Percentiles rank a stretch among this genome's conserved stretches.
phyloP scores from a whole-genome alignment of 768 basidiomycete genomes.

The Tephrocybe sp. region DNA sequence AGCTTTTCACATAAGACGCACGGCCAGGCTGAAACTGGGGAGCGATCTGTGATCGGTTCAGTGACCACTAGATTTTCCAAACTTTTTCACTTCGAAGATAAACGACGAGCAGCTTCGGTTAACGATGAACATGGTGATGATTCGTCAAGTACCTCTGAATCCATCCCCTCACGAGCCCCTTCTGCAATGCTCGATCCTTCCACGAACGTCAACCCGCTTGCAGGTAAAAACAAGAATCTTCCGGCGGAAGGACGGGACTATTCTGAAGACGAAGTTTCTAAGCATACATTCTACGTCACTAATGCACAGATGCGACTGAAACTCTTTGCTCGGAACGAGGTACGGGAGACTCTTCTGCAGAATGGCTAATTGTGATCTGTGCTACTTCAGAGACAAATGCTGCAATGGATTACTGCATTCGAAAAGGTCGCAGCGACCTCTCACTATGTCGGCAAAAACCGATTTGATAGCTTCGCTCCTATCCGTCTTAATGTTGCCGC shows the following conservation, averaged over 20 bases:
- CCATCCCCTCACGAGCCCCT: constrained; percentile 35
- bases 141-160: constrained; percentile 21
- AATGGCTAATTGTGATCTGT: constrained; percentile 3
- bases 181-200: constrained; percentile 79
- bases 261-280: constrained; percentile 60
- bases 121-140: constrained; percentile 10
- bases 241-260: constrained; percentile 20
- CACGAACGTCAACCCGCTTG: constrained; percentile 64
- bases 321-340: constrained; percentile 85
- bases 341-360: constrained; percentile 23
- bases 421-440: constrained; percentile 75
- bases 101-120: constrained; percentile 15
- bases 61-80: constrained; percentile 46
- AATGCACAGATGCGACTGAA: constrained; percentile 91
- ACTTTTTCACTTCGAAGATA: constrained; percentile 34
- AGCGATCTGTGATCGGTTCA: constrained; percentile 43
- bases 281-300: constrained; percentile 91
- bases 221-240: constrained; percentile 18
- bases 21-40: constrained; percentile 24
- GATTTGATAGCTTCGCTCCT: constrained; percentile 95
- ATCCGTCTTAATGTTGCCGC: constrained; percentile 90
- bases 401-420: constrained; percentile 93
- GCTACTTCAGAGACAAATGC: constrained; percentile 76
- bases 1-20: constrained; percentile 10
- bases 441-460: constrained; percentile 75